Evolutionary conservation across 768 basidiomycete genomes (phyloP).

Genomic region (Lactarius vividus): DNA sequence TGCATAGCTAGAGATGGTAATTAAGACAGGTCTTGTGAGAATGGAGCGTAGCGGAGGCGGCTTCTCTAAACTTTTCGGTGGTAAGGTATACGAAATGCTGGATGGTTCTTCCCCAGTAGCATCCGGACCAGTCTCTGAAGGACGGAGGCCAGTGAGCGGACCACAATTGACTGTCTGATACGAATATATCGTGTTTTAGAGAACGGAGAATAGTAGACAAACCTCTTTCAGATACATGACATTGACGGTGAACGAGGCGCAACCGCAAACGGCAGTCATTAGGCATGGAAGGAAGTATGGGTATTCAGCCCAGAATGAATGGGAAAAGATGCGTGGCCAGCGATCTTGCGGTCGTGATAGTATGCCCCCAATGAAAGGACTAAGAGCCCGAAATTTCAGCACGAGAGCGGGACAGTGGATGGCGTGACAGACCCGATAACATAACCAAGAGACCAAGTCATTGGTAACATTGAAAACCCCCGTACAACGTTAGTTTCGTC

Average conservation of each 20-base stretch:
- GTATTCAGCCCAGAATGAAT: conserved; percentile 27
- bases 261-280: not conserved
- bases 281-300: conserved; percentile 30
- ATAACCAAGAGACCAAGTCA: not conserved
- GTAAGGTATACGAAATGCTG: too few species aligned
- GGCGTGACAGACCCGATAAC: conserved; percentile 13
- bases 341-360: conserved; percentile 29
- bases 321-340: conserved; percentile 23
- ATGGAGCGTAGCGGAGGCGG: conserved; percentile 35
- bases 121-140: not conserved
- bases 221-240: conserved; percentile 6
- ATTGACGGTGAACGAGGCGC: not conserved
- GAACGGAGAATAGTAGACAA: not conserved
- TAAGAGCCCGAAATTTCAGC: conserved; percentile 2
- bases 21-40: conserved; percentile 32
- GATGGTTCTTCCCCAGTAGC: not conserved
- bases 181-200: not conserved
- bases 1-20: conserved; percentile 44
- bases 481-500: not conserved
- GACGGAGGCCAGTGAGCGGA: not conserved
- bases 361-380: conserved; percentile 27
- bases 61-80: not conserved
- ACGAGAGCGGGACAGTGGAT: not conserved
- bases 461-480: not conserved
- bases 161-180: not conserved